Conservation (phyloP, 1,284 basidiomycete species). For the Cutaneotrichosporon sp. region DNA sequence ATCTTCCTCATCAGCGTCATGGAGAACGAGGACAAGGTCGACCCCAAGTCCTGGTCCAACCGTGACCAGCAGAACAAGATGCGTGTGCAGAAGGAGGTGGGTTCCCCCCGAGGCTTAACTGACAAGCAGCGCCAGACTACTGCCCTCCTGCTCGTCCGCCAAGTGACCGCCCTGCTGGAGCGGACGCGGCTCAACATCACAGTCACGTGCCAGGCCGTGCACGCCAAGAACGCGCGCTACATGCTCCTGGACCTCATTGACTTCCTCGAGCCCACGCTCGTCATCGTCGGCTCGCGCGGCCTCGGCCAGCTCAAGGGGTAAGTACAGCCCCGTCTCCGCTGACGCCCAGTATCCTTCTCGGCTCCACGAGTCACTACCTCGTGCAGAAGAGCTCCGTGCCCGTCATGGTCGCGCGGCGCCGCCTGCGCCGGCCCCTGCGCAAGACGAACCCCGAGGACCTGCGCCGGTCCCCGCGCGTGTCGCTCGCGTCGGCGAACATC, state of each 20-base stretch:
- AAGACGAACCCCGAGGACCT: constrained; percentile 49
- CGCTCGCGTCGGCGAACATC: constrained; percentile 76
- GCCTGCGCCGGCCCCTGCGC: constrained; percentile 66
- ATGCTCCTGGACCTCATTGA: constrained; percentile 93
- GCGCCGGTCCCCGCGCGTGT: constrained; percentile 59
- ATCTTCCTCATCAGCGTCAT: constrained; percentile 81
- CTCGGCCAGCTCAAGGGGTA: constrained; percentile 84
- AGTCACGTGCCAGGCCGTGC: constrained; percentile 88
- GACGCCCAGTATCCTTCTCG: constrained; percentile 88
- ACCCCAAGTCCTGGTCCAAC: constrained; percentile 63
- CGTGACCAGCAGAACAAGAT: constrained; percentile 70
- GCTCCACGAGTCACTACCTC: constrained; percentile 95
- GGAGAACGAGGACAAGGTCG: constrained; percentile 90
- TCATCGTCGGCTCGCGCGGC: constrained; percentile 92
- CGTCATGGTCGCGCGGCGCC: constrained; percentile 82
- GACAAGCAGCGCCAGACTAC: constrained; percentile 71
- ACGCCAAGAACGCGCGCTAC: constrained; percentile 87
- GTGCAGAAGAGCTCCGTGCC: constrained; percentile 88
- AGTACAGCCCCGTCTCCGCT: no score
- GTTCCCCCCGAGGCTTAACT: constrained; percentile 21
- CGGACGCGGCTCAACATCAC: constrained; percentile 81
- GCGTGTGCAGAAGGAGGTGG: constrained; percentile 79
- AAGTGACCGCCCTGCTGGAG: constrained; percentile 82
- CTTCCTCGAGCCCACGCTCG: constrained; percentile 81
- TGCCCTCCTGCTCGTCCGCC: constrained; percentile 77